Evolutionary conservation across 352 stramenopile species (phyloP).

Genomic region (Pythium volutum): DNA sequence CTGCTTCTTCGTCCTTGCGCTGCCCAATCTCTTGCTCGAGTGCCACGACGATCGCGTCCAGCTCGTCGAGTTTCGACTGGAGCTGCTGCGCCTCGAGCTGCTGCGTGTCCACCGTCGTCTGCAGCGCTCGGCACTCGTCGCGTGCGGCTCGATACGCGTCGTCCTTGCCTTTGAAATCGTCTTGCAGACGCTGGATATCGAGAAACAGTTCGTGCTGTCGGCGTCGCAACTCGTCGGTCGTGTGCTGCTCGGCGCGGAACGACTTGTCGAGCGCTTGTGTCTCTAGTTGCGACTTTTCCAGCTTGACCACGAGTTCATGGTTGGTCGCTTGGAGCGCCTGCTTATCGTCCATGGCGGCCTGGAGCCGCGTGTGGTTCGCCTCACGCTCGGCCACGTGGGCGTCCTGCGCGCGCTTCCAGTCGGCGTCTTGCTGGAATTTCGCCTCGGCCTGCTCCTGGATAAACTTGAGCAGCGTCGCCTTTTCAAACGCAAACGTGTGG

Average conservation of each 20-base stretch:
- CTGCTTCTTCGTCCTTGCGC: constrained; percentile 45
- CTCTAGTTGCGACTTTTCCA: constrained; percentile 30
- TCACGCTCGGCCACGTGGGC: constrained; percentile 32
- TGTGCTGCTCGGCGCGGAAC: constrained; percentile 36
- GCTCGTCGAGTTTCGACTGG: constrained; percentile 21
- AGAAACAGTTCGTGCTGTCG: constrained; percentile 35
- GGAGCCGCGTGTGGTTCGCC: constrained; percentile 32
- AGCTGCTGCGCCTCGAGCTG: constrained; percentile 29
- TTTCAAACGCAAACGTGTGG: constrained; percentile 65
- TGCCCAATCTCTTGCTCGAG: constrained; percentile 41
- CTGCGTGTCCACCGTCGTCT: constrained; percentile 39
- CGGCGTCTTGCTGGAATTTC: constrained; percentile 61
- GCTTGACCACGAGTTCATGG: constrained; percentile 31
- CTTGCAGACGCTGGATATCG: constrained; percentile 33
- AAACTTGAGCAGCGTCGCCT: constrained; percentile 67
- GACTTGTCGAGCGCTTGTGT: constrained; percentile 25
- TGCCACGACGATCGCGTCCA: constrained; percentile 31
- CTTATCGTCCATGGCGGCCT: constrained; percentile 44
- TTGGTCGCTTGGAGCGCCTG: constrained; percentile 34
- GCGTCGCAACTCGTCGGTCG: constrained; percentile 29
- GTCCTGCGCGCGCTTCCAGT: constrained; percentile 49
- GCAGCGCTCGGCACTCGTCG: constrained; percentile 46
- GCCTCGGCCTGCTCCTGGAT: constrained; percentile 71
- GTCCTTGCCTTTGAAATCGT: constrained; percentile 32
- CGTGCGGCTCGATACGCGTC: constrained; percentile 55